Evolutionary conservation across 2,329 filamentous ascomycete species (phyloP).

Genomic region (Taxawa tesnikishii): DNA sequence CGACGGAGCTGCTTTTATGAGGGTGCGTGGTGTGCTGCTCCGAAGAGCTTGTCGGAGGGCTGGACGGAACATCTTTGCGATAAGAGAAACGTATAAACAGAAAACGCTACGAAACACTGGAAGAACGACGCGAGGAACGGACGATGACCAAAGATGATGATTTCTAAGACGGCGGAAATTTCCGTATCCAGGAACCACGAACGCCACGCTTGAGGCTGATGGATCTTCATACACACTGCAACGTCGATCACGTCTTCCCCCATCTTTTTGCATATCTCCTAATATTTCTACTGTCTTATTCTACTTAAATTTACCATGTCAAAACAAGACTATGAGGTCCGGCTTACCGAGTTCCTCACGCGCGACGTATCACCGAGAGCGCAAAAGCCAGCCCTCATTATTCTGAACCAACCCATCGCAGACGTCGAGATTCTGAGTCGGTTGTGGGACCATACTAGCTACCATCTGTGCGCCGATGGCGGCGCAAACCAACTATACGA

Average conservation of each 20-base stretch:
- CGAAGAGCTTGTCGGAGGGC: constrained; percentile 31
- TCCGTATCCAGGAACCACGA: no score
- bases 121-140: no score
- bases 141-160: no score
- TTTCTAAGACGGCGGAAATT: no score
- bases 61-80: constrained; percentile 38
- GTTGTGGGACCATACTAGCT: constrained; percentile 41
- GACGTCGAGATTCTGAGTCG: constrained; percentile 36
- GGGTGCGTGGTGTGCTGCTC: constrained; percentile 16
- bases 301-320: background rate
- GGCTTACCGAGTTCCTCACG: constrained; percentile 6
- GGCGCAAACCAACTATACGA: constrained; percentile 68
- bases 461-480: constrained; percentile 76
- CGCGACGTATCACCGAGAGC: background rate
- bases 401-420: constrained; percentile 50
- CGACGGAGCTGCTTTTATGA: constrained; percentile 26
- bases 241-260: background rate
- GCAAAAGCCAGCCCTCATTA: constrained; percentile 32
- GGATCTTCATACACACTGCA: no score
- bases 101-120: background rate
- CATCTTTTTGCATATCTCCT: background rate
- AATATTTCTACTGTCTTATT: background rate
- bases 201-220: no score
- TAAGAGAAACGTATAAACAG: background rate
- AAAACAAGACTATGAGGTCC: background rate